Base-by-base conservation (phyloP, 805 yeast species). In the Yarrowia yakushimensis region DNA sequence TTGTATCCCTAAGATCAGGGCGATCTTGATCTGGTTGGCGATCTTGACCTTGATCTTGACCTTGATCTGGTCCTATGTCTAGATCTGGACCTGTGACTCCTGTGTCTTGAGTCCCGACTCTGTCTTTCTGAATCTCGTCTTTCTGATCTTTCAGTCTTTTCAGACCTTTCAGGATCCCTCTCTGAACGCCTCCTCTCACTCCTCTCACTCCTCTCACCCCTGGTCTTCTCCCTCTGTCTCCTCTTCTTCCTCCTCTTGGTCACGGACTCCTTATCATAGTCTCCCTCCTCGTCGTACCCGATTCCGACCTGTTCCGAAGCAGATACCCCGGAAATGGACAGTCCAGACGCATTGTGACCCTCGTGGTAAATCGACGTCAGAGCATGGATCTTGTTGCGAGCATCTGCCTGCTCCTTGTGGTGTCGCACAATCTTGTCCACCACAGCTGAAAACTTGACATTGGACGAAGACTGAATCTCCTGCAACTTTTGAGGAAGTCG, bases 211-310 rank as follows among this genome's bases (percentile, higher is more conserved):
- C 34, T 11, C 33, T n/a, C n/a, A n/a, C n/a, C n/a, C n/a, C n/a
- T n/a, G n/a, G n/a, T n/a, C n/a, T n/a, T n/a, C n/a, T n/a, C n/a
- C n/a, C n/a, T n/a, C n/a, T n/a, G 20, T 11, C 36, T 30, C 10
- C 55, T 8, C 30, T 20, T 33, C 30, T 48, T 31, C 15, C 28
- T 22, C n/a, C 28, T 8, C 30, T 48, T 48, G 2, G 28, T n/a
- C 28, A 48, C 55, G 4, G 55, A 23, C 20, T 31, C n/a, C 7
- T 15, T 52, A 36, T 52, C 59, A 15, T 52, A 52, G 12, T 52
- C 59, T 25, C 36, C 59, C 8, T 52, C 59, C n/a, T 52, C 59
- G 15, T 52, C 59, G 34, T 52, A 52, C 7, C 59, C 59, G 13
- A 17, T 36, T 23, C 59, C 59, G 1, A 52, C 43, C 43, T 52